Evolutionary conservation across 192 early-diverging fungal species (phyloP), one percentile per base, ranked within the genome.

Genomic region (Mortierella alpina): DNA sequence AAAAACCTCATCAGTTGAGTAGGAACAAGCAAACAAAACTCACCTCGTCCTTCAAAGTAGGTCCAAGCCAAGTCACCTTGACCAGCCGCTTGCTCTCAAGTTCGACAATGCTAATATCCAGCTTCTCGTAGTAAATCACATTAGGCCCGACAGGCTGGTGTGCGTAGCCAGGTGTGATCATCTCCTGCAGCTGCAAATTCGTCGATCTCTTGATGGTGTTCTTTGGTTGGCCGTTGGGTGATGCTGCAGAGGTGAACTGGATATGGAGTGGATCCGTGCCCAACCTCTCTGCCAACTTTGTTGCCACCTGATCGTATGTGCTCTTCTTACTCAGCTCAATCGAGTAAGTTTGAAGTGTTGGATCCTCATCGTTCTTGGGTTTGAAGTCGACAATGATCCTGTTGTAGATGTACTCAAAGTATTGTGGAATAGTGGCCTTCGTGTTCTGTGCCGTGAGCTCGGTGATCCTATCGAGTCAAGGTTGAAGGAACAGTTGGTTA

Each of bases 91-190:
- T 96, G 53, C 71, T 91, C 59, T 98, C 96, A 39, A 98, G 82
- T 83, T 99, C 95, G 17, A 85, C 75, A n/a, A 98, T 85, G 51
- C 89, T 86, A 18, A 96, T 87, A 45, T 96, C 93, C 56, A 98
- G 64, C 51, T 95, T 86, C 76, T 99, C 97, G 75, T 97, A 99
- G 62, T 86, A 88, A n/a, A 99, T 63, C 2, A 72, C 52, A 22
- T 72, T 62, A 7, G 20, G 52, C 66, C n/a, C 85, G 63, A 46
- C 83, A 72, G 53, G 47, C 9, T 50, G 78, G 63, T 68, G 82
- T 17, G 62, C 51, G 14, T 68, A 64, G 11, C 70, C 68, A 17
- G 82, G 53, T 31, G 75, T 46, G 39, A 85, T 52, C 84, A 89
- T 87, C 18, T 86, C 85, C 49, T 83, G 58, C 7, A 86, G 46